Evolutionary conservation across 352 stramenopile genomes (phyloP).

Genomic region (Phytophthora syringae): DNA sequence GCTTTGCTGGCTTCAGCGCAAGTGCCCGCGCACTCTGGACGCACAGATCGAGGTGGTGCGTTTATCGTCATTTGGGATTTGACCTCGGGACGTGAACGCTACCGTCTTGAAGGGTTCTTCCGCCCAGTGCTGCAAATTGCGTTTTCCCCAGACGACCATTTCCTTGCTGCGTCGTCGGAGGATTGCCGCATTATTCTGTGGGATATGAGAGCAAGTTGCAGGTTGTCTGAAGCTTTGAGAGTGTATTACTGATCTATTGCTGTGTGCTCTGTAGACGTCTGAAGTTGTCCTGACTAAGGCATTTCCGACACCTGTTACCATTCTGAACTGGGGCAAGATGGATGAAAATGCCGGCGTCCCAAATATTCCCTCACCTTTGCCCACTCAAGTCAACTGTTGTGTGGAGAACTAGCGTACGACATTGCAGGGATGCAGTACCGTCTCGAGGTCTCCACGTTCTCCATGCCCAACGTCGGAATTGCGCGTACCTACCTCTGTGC

Average conservation of each 20-base stretch:
- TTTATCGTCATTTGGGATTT: slow-evolving; percentile 33
- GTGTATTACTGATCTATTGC: not conserved
- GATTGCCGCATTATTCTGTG: slow-evolving; percentile 76
- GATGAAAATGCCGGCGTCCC: slow-evolving; percentile 72
- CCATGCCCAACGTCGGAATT: slow-evolving; percentile 78
- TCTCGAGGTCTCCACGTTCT: slow-evolving; percentile 68
- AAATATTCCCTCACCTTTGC: slow-evolving; percentile 77
- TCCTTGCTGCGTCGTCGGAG: slow-evolving; percentile 68
- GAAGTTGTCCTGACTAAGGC: slow-evolving; percentile 73
- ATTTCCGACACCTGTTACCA: slow-evolving; percentile 67
- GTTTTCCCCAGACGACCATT: slow-evolving; percentile 82
- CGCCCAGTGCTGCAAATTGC: slow-evolving; percentile 68
- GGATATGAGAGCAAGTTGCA: slow-evolving; percentile 69
- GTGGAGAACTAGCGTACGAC: slow-evolving; percentile 73
- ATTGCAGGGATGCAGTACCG: slow-evolving; percentile 83
- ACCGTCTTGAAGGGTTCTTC: slow-evolving; percentile 65
- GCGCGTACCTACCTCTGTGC: slow-evolving; percentile 75
- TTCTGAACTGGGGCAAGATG: slow-evolving; percentile 73
- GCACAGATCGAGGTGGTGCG: slow-evolving; percentile 26
- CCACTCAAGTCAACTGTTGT: slow-evolving; percentile 68
- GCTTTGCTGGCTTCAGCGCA: slow-evolving; percentile 57
- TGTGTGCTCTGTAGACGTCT: slow-evolving; percentile 53
- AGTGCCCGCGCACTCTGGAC: slow-evolving; percentile 42
- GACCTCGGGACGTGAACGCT: slow-evolving; percentile 44
- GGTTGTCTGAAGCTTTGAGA: not conserved